Percentiles rank a stretch among this genome's conserved stretches.
Evolutionary conservation across 2,329 filamentous ascomycete species (phyloP).

Genomic region (Cercospora sp.): DNA sequence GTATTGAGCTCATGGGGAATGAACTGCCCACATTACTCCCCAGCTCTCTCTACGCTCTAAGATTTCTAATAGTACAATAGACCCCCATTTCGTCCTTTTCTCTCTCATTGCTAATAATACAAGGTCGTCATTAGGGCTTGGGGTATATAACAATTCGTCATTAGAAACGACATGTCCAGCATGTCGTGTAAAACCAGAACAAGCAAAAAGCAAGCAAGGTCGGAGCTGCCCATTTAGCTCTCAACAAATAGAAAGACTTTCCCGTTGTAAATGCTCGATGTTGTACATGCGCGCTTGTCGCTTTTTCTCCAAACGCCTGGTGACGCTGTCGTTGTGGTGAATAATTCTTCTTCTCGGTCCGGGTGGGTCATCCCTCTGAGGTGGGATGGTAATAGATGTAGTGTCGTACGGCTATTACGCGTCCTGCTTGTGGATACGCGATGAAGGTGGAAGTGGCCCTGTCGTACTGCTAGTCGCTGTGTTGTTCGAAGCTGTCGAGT

Average conservation of each 20-base stretch:
- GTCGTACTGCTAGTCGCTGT: slow-evolving; percentile 2
- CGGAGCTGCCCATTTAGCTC: slow-evolving; percentile 3
- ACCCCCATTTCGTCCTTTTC: neutral
- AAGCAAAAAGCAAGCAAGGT: neutral
- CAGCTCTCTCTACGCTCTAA: neutral
- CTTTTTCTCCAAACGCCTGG: slow-evolving; percentile 4
- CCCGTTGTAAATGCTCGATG: slow-evolving; percentile 3
- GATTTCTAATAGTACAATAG: slow-evolving; percentile 4
- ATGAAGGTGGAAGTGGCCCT: neutral
- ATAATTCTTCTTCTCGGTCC: neutral
- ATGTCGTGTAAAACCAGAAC: slow-evolving; percentile 8
- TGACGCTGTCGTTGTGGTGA: neutral
- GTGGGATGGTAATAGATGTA: neutral
- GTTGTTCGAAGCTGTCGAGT: slow-evolving; percentile 11
- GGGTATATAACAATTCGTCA: slow-evolving; percentile 11
- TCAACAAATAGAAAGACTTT: neutral
- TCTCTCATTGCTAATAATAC: slow-evolving; percentile 14
- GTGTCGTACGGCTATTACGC: neutral
- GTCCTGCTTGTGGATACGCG: neutral
- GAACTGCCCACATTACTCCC: neutral
- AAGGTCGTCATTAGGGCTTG: slow-evolving; percentile 15
- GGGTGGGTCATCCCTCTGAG: neutral
- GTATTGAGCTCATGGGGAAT: neutral
- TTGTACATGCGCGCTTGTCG: neutral
- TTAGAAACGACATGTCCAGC: slow-evolving; percentile 15